Evolutionary conservation across 805 yeast species (phyloP).

Genomic region (Yarrowia deformans): DNA sequence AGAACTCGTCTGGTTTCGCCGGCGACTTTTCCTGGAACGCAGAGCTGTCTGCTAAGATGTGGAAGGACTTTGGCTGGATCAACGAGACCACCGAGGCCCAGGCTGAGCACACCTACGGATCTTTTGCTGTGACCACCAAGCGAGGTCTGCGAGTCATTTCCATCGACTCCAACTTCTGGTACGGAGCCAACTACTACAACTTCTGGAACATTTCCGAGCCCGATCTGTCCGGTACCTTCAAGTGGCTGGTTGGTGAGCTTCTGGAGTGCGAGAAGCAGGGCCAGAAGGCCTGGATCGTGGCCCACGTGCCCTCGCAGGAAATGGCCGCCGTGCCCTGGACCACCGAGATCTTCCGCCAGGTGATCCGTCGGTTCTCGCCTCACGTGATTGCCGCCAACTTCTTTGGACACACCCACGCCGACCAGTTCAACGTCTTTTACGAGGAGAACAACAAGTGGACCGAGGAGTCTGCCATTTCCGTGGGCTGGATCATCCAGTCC

Average conservation of each 20-base stretch:
- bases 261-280: constrained; percentile 62
- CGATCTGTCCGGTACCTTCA: constrained; percentile 68
- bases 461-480: constrained; percentile 53
- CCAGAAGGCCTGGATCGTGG: constrained; percentile 74
- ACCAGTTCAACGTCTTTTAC: constrained; percentile 68
- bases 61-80: constrained; percentile 59
- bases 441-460: constrained; percentile 55
- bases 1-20: constrained; percentile 55
- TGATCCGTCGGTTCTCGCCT: constrained; percentile 73
- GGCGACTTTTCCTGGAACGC: constrained; percentile 57
- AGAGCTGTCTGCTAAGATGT: constrained; percentile 58
- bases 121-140: constrained; percentile 63
- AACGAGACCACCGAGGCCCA: constrained; percentile 45
- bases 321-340: constrained; percentile 64
- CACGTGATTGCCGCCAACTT: constrained; percentile 71
- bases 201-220: constrained; percentile 58
- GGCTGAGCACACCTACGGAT: constrained; percentile 58
- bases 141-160: constrained; percentile 67
- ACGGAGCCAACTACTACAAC: constrained; percentile 66
- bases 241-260: constrained; percentile 67
- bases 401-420: constrained; percentile 75
- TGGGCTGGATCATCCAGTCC: constrained; percentile 72
- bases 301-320: constrained; percentile 68
- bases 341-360: constrained; percentile 61
- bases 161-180: constrained; percentile 72